Percentiles rank a stretch among this genome's conserved stretches.
Evolutionary conservation across 1,284 basidiomycete genomes (phyloP).

Genomic region (Cryptococcus sp.): DNA sequence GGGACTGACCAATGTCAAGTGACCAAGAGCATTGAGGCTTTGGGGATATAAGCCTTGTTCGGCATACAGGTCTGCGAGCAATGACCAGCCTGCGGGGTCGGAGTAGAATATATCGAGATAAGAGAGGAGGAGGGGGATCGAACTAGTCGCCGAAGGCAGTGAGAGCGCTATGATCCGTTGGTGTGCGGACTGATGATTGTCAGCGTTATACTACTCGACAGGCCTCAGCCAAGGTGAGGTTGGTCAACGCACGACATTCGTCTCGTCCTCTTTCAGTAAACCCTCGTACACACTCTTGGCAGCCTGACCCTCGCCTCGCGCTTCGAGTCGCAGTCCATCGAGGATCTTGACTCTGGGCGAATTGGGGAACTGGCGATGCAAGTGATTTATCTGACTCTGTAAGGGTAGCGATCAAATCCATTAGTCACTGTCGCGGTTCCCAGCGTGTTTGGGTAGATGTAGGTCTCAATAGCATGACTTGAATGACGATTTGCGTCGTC

Average conservation of each 20-base stretch:
- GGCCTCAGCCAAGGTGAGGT: background rate
- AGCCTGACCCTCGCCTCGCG: conserved; percentile 56
- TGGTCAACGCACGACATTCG: conserved; percentile 66
- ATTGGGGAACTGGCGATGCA: conserved; percentile 71
- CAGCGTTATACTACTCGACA: background rate
- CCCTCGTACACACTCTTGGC: conserved; percentile 60
- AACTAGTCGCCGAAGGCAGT: conserved; percentile 56
- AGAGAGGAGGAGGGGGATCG: conserved; percentile 72
- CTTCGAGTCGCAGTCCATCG: conserved; percentile 84
- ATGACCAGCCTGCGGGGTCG: conserved; percentile 88
- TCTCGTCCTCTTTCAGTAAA: conserved; percentile 69
- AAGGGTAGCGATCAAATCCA: background rate
- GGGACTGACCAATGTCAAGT: conserved; percentile 42
- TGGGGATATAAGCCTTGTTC: conserved; percentile 67
- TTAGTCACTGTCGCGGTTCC: no score
- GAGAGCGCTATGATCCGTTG: conserved; percentile 76
- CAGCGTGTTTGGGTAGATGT: no score
- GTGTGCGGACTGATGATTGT: conserved; percentile 65
- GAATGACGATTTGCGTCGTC: no score
- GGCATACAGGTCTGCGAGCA: conserved; percentile 86
- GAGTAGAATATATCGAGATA: conserved; percentile 92
- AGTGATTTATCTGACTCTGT: conserved; percentile 67
- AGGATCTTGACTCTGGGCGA: conserved; percentile 82
- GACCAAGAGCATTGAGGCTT: conserved; percentile 39
- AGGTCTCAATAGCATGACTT: no score